Base-by-base conservation (phyloP, 345 rosid species). In the Limnanthes douglasii region DNA sequence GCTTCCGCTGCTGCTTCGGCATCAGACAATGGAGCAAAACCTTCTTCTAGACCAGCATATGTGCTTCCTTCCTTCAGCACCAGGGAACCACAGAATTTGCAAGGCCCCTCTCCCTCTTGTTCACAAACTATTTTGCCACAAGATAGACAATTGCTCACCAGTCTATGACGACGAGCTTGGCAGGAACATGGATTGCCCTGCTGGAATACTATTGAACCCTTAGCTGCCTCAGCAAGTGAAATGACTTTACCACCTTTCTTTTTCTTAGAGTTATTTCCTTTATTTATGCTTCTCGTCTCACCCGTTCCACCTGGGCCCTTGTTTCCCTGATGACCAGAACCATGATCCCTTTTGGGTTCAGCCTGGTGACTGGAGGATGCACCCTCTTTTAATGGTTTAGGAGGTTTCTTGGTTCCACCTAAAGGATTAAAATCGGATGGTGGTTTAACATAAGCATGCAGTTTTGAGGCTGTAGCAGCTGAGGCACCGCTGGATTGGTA, bases 21-120 rank as follows among this genome's bases (percentile, higher is more conserved):
- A 52, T 79, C 85, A 27, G 94, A 63, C 24, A 63, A 19, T 12
- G 95, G 79, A 29, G 78, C 60, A 25, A 53, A 48, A 55, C 67
- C 68, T 53, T 41, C 77, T 31, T 86, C 86, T 0, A 85, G 66
- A 39, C 96, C 96, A 11, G 86, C 93, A 41, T 85, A 85, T 1
- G 78, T 61, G 47, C 93, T 85, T 4, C 86, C 81, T 57, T 86
- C 94, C 65, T 56, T 86, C 12, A 86, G 54, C 41, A 81, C 96
- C 40, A 86, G 92, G 14, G 92, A 78, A 44, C 96, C 85, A 2
- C 93, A 90, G 38, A 77, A 84, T 39, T 50, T 62, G 55, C 95
- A 88, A 26, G 86, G 95, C 37, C 98, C 96, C 61, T 90, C 88
- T 32, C 98, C 96, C 57, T 84, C 92, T 66, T 90, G 98, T 54